phyloP scores from a whole-genome alignment of 441 rosid species.

The Gossypium laxum region DNA sequence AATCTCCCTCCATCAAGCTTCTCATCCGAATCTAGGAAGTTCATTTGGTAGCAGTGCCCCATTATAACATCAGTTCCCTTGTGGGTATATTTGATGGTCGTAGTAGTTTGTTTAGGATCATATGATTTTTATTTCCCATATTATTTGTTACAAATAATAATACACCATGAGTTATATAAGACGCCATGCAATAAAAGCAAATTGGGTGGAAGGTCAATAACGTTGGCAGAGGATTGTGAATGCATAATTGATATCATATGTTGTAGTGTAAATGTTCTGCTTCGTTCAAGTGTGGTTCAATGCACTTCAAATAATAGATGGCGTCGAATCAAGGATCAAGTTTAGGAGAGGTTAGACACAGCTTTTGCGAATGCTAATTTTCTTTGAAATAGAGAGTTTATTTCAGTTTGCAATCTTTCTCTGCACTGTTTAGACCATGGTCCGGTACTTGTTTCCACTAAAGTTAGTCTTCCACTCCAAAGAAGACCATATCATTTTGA shows the following conservation, averaged over 20 bases:
- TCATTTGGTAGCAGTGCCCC: constrained; percentile 28
- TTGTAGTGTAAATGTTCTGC: too few relatives aligned
- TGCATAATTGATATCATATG: background rate
- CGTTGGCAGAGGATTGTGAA: background rate
- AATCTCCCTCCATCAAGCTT: constrained; percentile 41
- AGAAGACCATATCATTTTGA: too few relatives aligned
- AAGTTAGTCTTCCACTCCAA: too few relatives aligned
- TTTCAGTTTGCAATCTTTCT: too few relatives aligned
- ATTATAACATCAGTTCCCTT: background rate
- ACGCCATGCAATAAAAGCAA: background rate
- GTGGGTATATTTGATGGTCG: background rate
- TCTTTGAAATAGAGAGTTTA: too few relatives aligned
- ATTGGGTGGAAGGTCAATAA: background rate
- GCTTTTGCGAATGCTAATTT: too few relatives aligned
- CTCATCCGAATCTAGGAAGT: constrained; percentile 22
- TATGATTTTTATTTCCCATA: background rate
- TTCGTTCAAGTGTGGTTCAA: background rate
- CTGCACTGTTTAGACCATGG: too few relatives aligned
- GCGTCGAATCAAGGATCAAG: too few relatives aligned
- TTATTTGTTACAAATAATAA: background rate
- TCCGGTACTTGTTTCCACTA: too few relatives aligned
- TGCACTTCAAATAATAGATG: background rate
- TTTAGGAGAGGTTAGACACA: too few relatives aligned
- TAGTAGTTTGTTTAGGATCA: constrained; percentile 9
- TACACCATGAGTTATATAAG: constrained; percentile 2